Evolutionary conservation across 2,329 filamentous ascomycete species (phyloP), one percentile per base, ranked within the genome.

Genomic region (Chalaropsis ovoidea): DNA sequence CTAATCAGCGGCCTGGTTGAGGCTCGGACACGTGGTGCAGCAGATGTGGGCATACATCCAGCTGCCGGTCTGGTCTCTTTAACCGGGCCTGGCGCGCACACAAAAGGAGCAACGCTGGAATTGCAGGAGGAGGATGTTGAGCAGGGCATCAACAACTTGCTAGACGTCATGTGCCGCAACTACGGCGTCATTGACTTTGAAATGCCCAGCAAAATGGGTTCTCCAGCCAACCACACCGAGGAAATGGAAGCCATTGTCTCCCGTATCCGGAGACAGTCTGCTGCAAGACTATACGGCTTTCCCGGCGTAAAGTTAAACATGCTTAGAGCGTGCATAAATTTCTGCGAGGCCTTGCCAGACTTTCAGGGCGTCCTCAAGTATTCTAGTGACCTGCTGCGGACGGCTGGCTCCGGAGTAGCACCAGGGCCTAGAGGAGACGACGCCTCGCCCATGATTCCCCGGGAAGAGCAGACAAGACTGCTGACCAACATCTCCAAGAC

Each of bases 41-140:
- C 94, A n/a, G 94, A 97, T 72, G 89, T 94, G 71, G 94, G 93
- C 2, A 90, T 99, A 43, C 93, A 97, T 75, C 94, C 94, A 49
- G 93, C 93, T 19, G 90, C 93, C 10, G 92, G 90, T 0, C 78
- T 96, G 62, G 86, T 90, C 31, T 86, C 87, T 13, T 77, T 94
- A 39, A 87, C 85, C 69, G 77, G 82, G 11, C 80, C 78, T 66
- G 81, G 81, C 10, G 77, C 80, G 7, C 78, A 81, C 42, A 81
- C 79, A 1, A 68, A 68, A 24, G 67, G 67, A 7, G 67, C 67
- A 24, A 68, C 67, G 19, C 76, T 87, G 41, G 84, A 87, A 69
- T 76, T 88, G 15, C 81, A 80, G 6, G 84, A 86, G 70, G 82
- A 80, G 4, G 86, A 88, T 70, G 78, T 87, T 39, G 86, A 88